Conservation (phyloP, 2,329 filamentous ascomycete species). For the Dactylellina leptospora region DNA sequence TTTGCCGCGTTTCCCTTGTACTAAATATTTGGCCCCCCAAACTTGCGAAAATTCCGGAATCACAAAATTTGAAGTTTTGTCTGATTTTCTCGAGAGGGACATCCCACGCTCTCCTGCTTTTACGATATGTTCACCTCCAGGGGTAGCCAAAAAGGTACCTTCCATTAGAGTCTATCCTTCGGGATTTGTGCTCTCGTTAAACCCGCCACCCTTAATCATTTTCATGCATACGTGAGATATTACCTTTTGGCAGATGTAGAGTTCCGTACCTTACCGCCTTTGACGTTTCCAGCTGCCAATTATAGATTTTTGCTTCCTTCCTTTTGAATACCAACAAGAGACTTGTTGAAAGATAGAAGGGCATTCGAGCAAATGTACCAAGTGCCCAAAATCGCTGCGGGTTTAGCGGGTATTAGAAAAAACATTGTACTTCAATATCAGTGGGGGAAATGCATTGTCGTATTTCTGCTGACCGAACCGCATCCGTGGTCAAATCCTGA, state of each 20-base stretch:
- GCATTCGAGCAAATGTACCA: not conserved
- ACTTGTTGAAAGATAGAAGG: conserved; percentile 29
- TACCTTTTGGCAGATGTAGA: not conserved
- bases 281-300: conserved; percentile 40
- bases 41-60: not conserved
- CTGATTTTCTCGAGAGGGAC: no score
- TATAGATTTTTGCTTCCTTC: conserved; percentile 15
- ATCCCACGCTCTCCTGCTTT: no score
- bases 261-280: conserved; percentile 36
- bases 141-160: conserved; percentile 13
- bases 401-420: no score
- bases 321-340: conserved; percentile 1
- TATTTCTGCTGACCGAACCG: no score
- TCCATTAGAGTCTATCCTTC: conserved; percentile 9
- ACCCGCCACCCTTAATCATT: not conserved
- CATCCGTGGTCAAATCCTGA: no score
- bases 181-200: conserved; percentile 1
- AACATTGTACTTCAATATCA: no score
- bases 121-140: not conserved
- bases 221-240: not conserved
- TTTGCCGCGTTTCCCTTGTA: conserved; percentile 12
- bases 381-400: no score
- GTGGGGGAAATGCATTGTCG: no score
- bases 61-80: not conserved
- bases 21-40: not conserved